Evolutionary conservation across 2,329 filamentous ascomycete genomes (phyloP).

Genomic region (Stagonosporopsis vannaccii): DNA sequence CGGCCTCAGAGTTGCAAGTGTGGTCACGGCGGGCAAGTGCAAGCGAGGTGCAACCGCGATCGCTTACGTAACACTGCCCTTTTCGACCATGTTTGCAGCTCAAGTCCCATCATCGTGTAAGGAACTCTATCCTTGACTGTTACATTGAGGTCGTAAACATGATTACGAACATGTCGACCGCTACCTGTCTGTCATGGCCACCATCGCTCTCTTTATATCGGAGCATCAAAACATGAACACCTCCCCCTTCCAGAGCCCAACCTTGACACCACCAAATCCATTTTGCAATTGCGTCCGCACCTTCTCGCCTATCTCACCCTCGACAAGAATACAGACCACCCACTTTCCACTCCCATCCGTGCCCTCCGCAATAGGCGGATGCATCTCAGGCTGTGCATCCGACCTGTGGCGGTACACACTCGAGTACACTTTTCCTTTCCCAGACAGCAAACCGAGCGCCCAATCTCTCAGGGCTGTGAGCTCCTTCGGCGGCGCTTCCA

Average conservation of each 20-base stretch:
- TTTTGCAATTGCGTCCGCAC: not conserved
- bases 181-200: too few relatives aligned
- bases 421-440: not conserved
- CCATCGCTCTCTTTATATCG: too few relatives aligned
- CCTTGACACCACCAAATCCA: not conserved
- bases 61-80: too few relatives aligned
- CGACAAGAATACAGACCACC: constrained; percentile 4
- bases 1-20: too few relatives aligned
- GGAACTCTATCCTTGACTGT: too few relatives aligned
- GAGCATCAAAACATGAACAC: not conserved
- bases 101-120: too few relatives aligned
- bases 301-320: not conserved
- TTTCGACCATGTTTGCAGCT: too few relatives aligned
- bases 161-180: too few relatives aligned
- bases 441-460: not conserved
- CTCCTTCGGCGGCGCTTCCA: not conserved
- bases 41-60: too few relatives aligned
- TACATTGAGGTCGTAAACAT: too few relatives aligned
- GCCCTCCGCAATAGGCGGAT: constrained; percentile 20
- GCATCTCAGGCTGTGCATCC: constrained; percentile 25
- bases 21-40: too few relatives aligned
- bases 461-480: not conserved
- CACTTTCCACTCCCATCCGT: constrained; percentile 18
- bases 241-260: constrained; percentile 8
- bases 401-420: constrained; percentile 17